Evolutionary conservation across 352 stramenopile species (phyloP).

Genomic region (Aphanomyces cochlioides): DNA sequence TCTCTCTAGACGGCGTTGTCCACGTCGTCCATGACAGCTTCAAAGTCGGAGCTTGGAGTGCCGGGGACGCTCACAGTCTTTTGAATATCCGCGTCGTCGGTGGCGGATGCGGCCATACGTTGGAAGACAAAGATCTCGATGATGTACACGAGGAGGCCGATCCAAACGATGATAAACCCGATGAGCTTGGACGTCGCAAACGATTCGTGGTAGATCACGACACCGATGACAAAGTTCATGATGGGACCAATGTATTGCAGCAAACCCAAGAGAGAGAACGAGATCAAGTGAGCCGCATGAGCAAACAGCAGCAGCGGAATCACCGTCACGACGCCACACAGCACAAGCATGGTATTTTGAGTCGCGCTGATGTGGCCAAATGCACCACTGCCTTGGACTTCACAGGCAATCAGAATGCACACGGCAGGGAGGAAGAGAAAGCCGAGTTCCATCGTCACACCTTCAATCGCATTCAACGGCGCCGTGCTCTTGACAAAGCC

Average conservation of each 20-base stretch:
- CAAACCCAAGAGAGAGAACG: conserved; percentile 11
- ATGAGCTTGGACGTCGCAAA: conserved; percentile 7
- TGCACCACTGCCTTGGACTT: background rate
- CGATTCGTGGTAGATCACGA: conserved; percentile 13
- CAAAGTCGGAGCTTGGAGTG: too few species aligned
- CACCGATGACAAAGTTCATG: background rate
- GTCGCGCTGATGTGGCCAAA: background rate
- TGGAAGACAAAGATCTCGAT: background rate
- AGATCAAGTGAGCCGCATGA: conserved; percentile 7
- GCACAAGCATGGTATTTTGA: conserved; percentile 1
- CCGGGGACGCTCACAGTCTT: too few species aligned
- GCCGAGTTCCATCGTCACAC: conserved; percentile 6
- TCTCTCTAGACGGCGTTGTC: too few species aligned
- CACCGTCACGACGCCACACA: conserved; percentile 10
- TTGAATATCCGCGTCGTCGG: too few species aligned
- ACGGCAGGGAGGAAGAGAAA: conserved; percentile 6
- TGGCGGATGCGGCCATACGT: too few species aligned
- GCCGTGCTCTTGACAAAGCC: conserved; percentile 25
- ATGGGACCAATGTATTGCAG: conserved; percentile 21
- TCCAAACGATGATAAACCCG: conserved; percentile 18
- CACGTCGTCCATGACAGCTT: too few species aligned
- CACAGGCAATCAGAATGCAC: too few species aligned
- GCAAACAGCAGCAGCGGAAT: conserved; percentile 23
- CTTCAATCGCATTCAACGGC: conserved; percentile 8
- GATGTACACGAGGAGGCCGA: conserved; percentile 1